Evolutionary conservation across 2,329 filamentous ascomycete genomes (phyloP), one percentile per base, ranked within the genome.

Genomic region (Calonectria leucothoes): DNA sequence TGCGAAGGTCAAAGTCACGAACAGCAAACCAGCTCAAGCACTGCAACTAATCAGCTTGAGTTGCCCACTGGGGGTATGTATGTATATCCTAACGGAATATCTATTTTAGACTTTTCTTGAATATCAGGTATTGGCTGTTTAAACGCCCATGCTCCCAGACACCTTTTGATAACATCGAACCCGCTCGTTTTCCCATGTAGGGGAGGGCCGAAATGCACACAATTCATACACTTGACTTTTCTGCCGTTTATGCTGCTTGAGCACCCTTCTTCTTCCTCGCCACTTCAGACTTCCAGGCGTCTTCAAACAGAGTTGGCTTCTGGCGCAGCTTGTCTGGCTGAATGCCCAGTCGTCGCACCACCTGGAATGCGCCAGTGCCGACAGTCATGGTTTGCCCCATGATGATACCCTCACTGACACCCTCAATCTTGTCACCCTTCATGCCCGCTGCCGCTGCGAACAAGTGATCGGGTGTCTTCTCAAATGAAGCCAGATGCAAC

Each of bases 391-490:
- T 96, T 88, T 98, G 96, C 20, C 97, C 97, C 93, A 98, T 97
- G 82, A 99, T 99, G 82, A 99, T 98, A 85, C 95, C 97, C 86
- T 99, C 97, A 69, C 92, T 94, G 12, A 99, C 97, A 80, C 97
- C 97, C 83, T 98, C 94, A 74, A 99, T 97, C 75, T 91, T 89
- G 85, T 99, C 97, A 33, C 92, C 93, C 88, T 98, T 98, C 89
- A 97, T 97, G 70, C 93, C 93, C 6, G 95, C 94, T 8, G 96
- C 97, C 3, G 97, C 97, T 76, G 98, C 96, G 81, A 99, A 99
- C 49, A 99, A 86, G 85, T 99, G 97, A 82, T 99, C 97, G 0
- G 97, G 95, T 59, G 97, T 99, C 90, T 98, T 98, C 86, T 99
- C 97, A 82, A 99, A 99, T 23, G 94, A 96, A 0, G 97, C 97